Evolutionary conservation across 129 eudicot species (phyloP).

Genomic region (Logfia minima): DNA sequence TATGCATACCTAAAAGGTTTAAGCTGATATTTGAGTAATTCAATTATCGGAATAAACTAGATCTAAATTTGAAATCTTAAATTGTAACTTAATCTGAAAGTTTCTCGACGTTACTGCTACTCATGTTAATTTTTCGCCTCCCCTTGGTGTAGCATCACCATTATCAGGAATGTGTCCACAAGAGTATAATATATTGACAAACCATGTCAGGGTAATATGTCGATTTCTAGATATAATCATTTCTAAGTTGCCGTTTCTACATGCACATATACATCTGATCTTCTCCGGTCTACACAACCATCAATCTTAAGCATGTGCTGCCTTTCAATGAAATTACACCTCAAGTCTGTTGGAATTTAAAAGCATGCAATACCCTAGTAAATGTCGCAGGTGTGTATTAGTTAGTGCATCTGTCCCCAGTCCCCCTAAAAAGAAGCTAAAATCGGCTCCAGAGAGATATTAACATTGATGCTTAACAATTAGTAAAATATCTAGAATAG

Average conservation of each 20-base stretch:
- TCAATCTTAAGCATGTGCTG: not conserved
- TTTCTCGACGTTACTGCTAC: constrained; percentile 5
- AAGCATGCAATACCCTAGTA: constrained; percentile 6
- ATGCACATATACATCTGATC: constrained; percentile 12
- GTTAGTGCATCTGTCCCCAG: constrained; percentile 6
- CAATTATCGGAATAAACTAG: not conserved
- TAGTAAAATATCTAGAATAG: not conserved
- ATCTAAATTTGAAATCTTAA: not conserved
- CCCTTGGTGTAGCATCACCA: constrained; percentile 12
- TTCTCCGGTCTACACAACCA: not conserved
- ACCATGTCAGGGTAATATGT: not conserved
- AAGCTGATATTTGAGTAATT: not conserved
- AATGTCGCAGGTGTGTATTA: constrained; percentile 1
- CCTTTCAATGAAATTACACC: constrained; percentile 3
- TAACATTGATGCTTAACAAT: not conserved
- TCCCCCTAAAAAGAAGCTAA: constrained; percentile 13
- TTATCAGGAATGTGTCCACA: constrained; percentile 11
- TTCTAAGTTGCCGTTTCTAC: not conserved
- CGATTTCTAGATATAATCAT: constrained; percentile 11
- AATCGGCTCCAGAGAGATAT: not conserved
- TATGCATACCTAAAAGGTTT: not conserved
- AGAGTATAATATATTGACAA: constrained; percentile 6
- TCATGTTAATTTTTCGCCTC: constrained; percentile 3
- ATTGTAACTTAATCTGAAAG: constrained; percentile 10
- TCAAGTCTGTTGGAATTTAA: not conserved